Evolutionary conservation across 371 early-diverging fungal species (phyloP).

Genomic region (Mortierella sp.): DNA sequence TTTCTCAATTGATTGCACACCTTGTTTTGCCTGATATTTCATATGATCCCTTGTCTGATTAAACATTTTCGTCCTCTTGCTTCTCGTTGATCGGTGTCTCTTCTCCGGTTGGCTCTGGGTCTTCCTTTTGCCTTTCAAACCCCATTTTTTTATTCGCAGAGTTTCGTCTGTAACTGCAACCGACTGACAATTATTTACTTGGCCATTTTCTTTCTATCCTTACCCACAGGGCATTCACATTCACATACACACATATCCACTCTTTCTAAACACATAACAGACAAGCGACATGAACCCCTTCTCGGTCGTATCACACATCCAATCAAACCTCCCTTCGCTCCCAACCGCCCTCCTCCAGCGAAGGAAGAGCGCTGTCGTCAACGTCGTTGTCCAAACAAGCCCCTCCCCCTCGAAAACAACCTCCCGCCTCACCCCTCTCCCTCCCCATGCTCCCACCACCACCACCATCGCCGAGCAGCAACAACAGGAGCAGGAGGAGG

Average conservation of each 20-base stretch:
- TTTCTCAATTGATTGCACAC: not conserved
- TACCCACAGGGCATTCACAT: not conserved
- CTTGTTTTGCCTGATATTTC: not conserved
- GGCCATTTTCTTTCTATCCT: not conserved
- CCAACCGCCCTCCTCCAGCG: constrained; percentile 34
- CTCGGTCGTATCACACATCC: constrained; percentile 35
- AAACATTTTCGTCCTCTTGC: not conserved
- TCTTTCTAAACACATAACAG: not conserved
- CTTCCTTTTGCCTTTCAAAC: not conserved
- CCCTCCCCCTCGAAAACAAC: not conserved
- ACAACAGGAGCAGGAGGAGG: not conserved
- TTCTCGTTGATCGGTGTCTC: not conserved
- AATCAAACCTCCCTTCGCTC: constrained; percentile 31
- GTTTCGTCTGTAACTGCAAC: not conserved
- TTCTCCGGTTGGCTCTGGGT: too few species aligned
- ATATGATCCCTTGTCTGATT: not conserved
- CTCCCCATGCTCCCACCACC: constrained; percentile 25
- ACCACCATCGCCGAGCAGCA: not conserved
- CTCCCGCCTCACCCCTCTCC: constrained; percentile 9
- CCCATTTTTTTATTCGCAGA: not conserved
- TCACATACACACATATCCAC: not conserved
- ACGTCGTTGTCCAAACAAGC: constrained; percentile 35
- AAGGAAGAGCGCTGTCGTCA: constrained; percentile 23
- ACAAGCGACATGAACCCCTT: constrained; percentile 40
- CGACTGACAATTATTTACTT: not conserved